Base-by-base conservation (phyloP, 306 rosid species). In the Morella rubra region DNA sequence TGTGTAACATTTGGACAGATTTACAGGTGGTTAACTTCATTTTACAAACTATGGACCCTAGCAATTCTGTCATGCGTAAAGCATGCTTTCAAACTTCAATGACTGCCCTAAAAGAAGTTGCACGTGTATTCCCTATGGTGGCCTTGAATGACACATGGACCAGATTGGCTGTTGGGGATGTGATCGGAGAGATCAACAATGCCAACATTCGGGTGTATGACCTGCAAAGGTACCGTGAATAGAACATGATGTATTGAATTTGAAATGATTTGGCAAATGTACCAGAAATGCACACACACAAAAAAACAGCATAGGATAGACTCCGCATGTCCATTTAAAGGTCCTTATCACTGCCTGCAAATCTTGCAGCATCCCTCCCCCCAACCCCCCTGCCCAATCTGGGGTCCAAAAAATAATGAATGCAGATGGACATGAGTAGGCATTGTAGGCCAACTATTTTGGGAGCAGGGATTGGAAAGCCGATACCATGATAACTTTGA, bases 21-120 rank as follows among this genome's bases (percentile, higher is more conserved):
- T 76, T 86, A 95, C 93, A 90, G 98, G 96, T 90, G 51, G 90
- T 95, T 79, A 89, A 82, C 85, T 92, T 90, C 89, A 89, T 92
- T 83, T 87, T 95, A 85, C 98, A 89, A 68, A 95, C 97, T 59
- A 79, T 92, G 77, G 98, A 95, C 78, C 97, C 96, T 22, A 92
- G 97, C 90, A 95, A 95, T 89, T 85, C 97, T 49, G 97, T 90
- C 80, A 86, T 95, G 91, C 96, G 98, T 75, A 92, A 88, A 85
- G 78, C 87, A 65, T 95, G 96, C 86, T 89, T 81, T 83, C 97
- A 95, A 81, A 95, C 91, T 73, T 90, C 98, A 80, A 86, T 92
- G 93, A 86, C 91, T 58, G 92, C 97, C 77, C 77, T 95, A 50
- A 95, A 83, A 84, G 98, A 95, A 85, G 89, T 95, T 78, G 93